Evolutionary conservation across 805 yeast genomes (phyloP), one percentile per base, ranked within the genome.

Genomic region (Yarrowia keelungensis): DNA sequence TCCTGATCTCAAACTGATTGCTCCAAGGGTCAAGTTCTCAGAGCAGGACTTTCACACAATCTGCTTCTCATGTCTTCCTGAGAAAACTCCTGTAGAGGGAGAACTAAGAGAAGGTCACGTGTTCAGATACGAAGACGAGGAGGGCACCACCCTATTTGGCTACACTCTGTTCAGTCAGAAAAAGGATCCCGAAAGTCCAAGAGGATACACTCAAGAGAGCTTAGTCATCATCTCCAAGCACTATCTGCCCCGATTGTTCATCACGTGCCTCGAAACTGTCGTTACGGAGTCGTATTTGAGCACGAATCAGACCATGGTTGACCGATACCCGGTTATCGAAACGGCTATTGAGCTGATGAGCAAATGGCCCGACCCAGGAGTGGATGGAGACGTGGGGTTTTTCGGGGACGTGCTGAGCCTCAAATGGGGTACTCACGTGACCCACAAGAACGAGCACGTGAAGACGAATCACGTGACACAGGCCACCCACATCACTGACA

Each of bases 21-120:
- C 75, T n/a, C 76, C 76, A 1, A 49, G 72, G n/a, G 50, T 69
- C 32, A 67, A 62, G 59, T 73, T 74, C 51, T 45, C 71, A 35
- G 76, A 74, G 49, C 72, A 71, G 12, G 76, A 74, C 47, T 71
- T 74, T 46, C 70, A 70, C 15, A 67, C 70, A 47, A 74, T 74
- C 39, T 74, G 76, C 65, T 74, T 74, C 69, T 70, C 73, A 4
- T 66, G 76, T 2, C 58, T 74, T 36, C 76, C 76, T 0, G 76
- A 74, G 36, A 72, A 72, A 16, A 69, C 71, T n/a, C 49, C 70
- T 15, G 41, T 45, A 5, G 68, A 50, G 19, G 54, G 68, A 19
- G 38, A 62, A 11, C 41, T 53, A 19, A 7, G 61, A 19, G 50
- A 62, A 38, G 67, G 61, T 32, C 72, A 71, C 39, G 59, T 71